Evolutionary conservation across 208 protist species (phyloP), one percentile per base, ranked within the genome.

Genomic region (Novymonas esmeraldas): DNA sequence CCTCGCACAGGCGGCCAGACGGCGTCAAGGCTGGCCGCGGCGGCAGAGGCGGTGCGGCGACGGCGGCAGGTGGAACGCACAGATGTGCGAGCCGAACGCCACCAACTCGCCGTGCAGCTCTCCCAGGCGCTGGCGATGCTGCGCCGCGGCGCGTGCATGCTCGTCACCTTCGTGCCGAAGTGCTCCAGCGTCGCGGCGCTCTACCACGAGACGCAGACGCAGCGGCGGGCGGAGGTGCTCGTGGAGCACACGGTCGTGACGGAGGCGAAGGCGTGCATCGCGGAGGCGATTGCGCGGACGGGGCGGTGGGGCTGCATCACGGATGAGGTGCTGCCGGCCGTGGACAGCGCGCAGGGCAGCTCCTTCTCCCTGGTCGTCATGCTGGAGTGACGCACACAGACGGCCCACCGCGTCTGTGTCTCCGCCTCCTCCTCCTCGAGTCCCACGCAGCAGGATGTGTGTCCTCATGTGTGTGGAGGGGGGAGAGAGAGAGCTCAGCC

Each of bases 291-390:
- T 50, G 59, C 81, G n/a, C 73, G 66, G 14, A 84, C 72, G 1
- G 70, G 73, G 10, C 75, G 87, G 14, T 88, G 84, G 73, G 84
- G 87, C 45, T 80, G 76, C 48, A 73, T 93, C 34, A 87, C 73
- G 22, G 87, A 89, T 34, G 84, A 93, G 64, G 76, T 93, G 54
- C 72, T 90, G 54, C 87, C 87, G 0, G 71, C 84, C 3, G 81
- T 82, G 58, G 87, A 93, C 64, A 68, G 65, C 26, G 64, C 73
- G 11, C 82, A 87, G 64, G 87, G 79, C 46, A 81, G 76, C 57
- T 81, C 82, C 42, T 73, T 86, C 20, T 82, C 84, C 11, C 70
- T 90, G 22, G 65, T 89, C 50, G 70, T 92, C 5, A 72, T 74
- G 39, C 73, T 92, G 7, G 74, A 86, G 52, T 87, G 60, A 73